Evolutionary conservation across 257 asterid genomes (phyloP).

Genomic region (Galeopsis tetrahit): DNA sequence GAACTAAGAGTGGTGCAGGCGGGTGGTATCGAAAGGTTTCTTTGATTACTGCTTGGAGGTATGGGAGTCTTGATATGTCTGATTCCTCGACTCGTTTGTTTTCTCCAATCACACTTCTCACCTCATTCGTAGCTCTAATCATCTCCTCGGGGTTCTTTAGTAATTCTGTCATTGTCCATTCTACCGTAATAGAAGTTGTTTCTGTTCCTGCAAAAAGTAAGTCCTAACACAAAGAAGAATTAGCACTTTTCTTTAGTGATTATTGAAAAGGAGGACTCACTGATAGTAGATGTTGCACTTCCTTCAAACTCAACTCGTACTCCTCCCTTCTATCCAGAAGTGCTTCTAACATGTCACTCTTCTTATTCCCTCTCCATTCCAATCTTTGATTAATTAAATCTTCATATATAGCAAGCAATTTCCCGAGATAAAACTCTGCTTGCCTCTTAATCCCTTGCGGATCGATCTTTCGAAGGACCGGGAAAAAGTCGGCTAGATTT

Average conservation of each 20-base stretch:
- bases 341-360: conserved; percentile 28
- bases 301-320: not conserved
- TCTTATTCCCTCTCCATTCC: conserved; percentile 5
- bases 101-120: not conserved
- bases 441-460: conserved; percentile 31
- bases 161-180: conserved; percentile 19
- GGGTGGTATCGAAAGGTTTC: not conserved
- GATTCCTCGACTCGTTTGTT: conserved; percentile 7
- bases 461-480: conserved; percentile 24
- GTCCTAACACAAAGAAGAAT: not conserved
- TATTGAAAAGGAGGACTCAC: not conserved
- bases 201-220: not conserved
- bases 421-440: not conserved
- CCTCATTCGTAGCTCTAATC: not conserved
- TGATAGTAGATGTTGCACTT: not conserved
- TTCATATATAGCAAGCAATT: conserved; percentile 19
- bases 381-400: conserved; percentile 17
- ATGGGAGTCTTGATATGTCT: conserved; percentile 7
- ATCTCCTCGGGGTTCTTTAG: not conserved
- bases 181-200: not conserved
- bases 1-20: not conserved
- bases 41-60: conserved; percentile 1
- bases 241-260: too few species aligned
- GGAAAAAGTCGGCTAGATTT: conserved; percentile 29
- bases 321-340: conserved; percentile 21